Conservation (phyloP, 2,329 filamentous ascomycete genomes). For the Tolypocladium sp. region DNA sequence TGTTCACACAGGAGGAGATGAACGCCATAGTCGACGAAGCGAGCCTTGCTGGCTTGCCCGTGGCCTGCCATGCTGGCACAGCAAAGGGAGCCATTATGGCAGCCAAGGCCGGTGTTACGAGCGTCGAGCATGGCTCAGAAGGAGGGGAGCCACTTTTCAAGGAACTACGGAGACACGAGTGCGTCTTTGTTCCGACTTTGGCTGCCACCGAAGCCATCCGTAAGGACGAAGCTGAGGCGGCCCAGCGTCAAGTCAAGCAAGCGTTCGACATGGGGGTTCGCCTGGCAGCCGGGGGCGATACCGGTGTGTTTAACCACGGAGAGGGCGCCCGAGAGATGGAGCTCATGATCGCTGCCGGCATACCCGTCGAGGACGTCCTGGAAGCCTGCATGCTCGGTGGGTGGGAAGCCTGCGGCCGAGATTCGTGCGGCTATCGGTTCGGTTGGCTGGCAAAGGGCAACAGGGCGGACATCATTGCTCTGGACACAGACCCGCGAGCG, state of each 20-base stretch:
- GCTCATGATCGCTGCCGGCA: slow-evolving; percentile 40
- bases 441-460: slow-evolving; percentile 39
- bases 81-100: slow-evolving; percentile 35
- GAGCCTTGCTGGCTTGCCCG: slow-evolving; percentile 26
- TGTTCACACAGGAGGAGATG: slow-evolving; percentile 41
- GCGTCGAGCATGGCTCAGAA: background rate
- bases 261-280: slow-evolving; percentile 38
- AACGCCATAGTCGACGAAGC: slow-evolving; percentile 39
- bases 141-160: background rate
- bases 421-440: slow-evolving; percentile 40
- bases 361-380: slow-evolving; percentile 39
- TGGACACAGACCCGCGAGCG: slow-evolving; percentile 12
- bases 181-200: background rate
- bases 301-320: slow-evolving; percentile 43
- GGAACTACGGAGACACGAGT: background rate
- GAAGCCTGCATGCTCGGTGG: slow-evolving; percentile 44
- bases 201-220: background rate
- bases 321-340: slow-evolving; percentile 44
- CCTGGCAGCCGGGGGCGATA: slow-evolving; percentile 44
- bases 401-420: slow-evolving; percentile 42
- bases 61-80: slow-evolving; percentile 33
- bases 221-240: slow-evolving; percentile 22
- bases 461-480: background rate
- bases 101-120: background rate
- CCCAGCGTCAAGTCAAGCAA: slow-evolving; percentile 29